Evolutionary conservation across 139 green algal genomes (phyloP).

Genomic region (Trebouxia sp.): DNA sequence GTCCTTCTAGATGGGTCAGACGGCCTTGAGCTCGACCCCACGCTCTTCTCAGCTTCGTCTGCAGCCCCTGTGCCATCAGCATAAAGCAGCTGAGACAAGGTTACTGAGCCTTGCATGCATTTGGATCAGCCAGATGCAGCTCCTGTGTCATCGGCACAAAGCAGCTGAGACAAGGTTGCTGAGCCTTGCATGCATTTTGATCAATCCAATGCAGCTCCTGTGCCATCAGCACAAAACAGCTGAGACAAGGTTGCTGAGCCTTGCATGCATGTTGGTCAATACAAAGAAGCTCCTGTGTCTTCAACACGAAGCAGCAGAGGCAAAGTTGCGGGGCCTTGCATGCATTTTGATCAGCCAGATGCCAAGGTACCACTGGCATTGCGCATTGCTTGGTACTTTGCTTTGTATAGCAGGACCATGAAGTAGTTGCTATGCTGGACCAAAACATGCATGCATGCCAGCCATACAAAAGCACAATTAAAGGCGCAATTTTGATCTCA

Average conservation of each 20-base stretch:
- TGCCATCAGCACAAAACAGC: too few relatives aligned
- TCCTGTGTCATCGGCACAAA: too few relatives aligned
- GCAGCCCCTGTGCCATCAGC: not conserved
- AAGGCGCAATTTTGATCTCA: not conserved
- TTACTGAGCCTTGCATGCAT: not conserved
- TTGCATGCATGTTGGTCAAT: not conserved
- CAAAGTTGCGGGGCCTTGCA: not conserved
- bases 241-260: not conserved
- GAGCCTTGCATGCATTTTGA: not conserved
- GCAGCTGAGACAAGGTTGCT: not conserved
- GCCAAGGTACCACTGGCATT: too few relatives aligned
- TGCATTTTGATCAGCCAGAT: not conserved
- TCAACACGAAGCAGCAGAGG: too few relatives aligned
- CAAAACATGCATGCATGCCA: not conserved
- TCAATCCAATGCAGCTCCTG: not conserved
- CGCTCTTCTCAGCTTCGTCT: not conserved
- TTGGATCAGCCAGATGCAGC: not conserved
- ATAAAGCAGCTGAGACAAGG: not conserved
- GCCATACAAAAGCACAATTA: not conserved
- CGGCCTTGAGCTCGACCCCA: not conserved
- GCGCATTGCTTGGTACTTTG: not conserved
- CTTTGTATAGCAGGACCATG: not conserved
- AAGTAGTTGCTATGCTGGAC: not conserved
- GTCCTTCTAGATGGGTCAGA: not conserved
- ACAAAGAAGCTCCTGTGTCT: too few relatives aligned